phyloP scores from a whole-genome alignment of 2,329 filamentous ascomycete species.

The Alternaria sp. region DNA sequence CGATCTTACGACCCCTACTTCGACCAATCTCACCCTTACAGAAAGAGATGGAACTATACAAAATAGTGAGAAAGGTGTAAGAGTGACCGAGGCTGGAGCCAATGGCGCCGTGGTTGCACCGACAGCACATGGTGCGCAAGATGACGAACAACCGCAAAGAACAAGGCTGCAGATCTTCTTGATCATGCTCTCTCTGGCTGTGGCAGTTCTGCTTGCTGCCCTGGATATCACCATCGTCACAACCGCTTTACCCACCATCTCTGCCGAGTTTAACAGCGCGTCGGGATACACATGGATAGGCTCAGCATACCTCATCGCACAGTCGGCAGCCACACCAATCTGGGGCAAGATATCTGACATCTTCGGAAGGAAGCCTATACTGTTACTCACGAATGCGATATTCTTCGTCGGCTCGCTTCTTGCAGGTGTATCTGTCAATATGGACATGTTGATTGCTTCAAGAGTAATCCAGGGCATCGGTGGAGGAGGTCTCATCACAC shows the following conservation, averaged over 20 bases:
- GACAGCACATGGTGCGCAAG: slow-evolving; percentile 26
- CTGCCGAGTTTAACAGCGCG: slow-evolving; percentile 60
- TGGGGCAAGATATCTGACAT: slow-evolving; percentile 74
- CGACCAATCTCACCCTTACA: slow-evolving; percentile 27
- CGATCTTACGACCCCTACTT: slow-evolving; percentile 23
- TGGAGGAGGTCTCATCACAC: slow-evolving; percentile 69
- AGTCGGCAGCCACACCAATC: slow-evolving; percentile 61
- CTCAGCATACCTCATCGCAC: slow-evolving; percentile 60
- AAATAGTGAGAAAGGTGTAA: slow-evolving; percentile 2
- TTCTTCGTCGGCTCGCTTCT: slow-evolving; percentile 70
- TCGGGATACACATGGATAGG: slow-evolving; percentile 64
- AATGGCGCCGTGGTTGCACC: slow-evolving; percentile 21
- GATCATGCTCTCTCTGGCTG: slow-evolving; percentile 60
- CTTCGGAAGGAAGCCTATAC: slow-evolving; percentile 70
- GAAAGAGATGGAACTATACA: slow-evolving; percentile 20
- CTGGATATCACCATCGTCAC: slow-evolving; percentile 70
- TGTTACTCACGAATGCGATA: slow-evolving; percentile 66
- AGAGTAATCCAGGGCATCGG: slow-evolving; percentile 70
- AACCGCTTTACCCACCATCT: slow-evolving; percentile 68
- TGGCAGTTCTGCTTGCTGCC: slow-evolving; percentile 67
- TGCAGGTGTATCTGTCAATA: slow-evolving; percentile 65
- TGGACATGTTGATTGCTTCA: slow-evolving; percentile 69
- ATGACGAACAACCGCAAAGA: slow-evolving; percentile 43
- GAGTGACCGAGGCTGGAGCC: slow-evolving; percentile 12
- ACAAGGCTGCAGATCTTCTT: slow-evolving; percentile 56